Evolutionary conservation across 345 rosid genomes (phyloP), one percentile per base, ranked within the genome.

Genomic region (Hypericum androsaemum): DNA sequence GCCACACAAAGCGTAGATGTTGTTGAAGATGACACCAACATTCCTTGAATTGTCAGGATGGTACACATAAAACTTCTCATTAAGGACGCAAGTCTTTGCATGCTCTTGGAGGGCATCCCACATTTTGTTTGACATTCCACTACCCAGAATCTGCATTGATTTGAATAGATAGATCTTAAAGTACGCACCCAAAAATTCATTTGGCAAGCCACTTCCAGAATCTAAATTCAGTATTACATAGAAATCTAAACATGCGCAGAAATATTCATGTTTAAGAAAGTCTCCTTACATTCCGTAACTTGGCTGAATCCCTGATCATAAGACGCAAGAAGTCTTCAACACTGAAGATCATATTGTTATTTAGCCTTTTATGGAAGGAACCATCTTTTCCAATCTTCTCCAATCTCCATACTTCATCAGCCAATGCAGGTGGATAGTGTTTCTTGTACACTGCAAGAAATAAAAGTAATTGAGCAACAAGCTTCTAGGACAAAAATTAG

Each of bases 81-180:
- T 59, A 17, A 80, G 81, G 63, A 69, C 94, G 64, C 99, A 92
- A 17, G 99, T 92, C 82, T 92, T 92, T 8, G 99, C 94, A 46
- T 92, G 99, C 55, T 92, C 97, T 60, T 80, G 52, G 56, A 92
- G 82, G 60, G 97, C 94, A 0, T 92, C 99, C 99, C 99, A 92
- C 99, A 92, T 92, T 78, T 80, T 88, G 76, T 88, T 92, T 61
- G 99, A 88, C 97, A 92, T 92, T n/a, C 99, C 99, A 45, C 90
- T 82, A 56, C 99, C 99, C 50, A 92, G 94, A 78, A 79, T 81
- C 99, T 92, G 70, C 56, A 71, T 55, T 47, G 57, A 53, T 38
- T 44, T 50, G 53, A 51, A 3, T 3, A 47, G 32, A 48, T 22
- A 47, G 35, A 13, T 42, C 37, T 47, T 54, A 56, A 54, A 49